Base-by-base conservation (phyloP, 2,329 filamentous ascomycete genomes). In the Aspergillus persii region DNA sequence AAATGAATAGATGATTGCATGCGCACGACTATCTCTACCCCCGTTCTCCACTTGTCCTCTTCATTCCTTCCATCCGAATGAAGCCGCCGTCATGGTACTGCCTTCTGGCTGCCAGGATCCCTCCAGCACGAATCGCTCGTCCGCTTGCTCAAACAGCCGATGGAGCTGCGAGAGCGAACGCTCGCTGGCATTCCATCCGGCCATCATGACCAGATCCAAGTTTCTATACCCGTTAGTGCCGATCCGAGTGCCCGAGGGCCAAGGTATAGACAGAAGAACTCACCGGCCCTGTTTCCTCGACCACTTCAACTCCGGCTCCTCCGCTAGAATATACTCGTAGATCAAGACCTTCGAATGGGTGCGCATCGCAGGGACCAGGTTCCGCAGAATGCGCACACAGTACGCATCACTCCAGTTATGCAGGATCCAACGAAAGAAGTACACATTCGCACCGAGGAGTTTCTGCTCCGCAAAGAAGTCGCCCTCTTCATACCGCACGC, bases 371-470 rank as follows among this genome's bases (percentile, higher is more conserved):
- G 54, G 54, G 4, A 57, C 50, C 27, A 51, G 41, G 8, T 39
- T 46, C 23, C 48, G 47, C 26, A 57, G 36, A 47, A 68, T 66
- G 31, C 58, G 48, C 8, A 53, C 31, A 2, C 62, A 62, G n/a
- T 64, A 60, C 26, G 58, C 60, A 50, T 68, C 60, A 8, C 63
- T 52, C 66, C 66, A 70, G 53, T 69, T 63, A 54, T 66, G 64
- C 26, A 68, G 56, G 11, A 69, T 57, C 11, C 61, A 65, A 8
- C 63, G 55, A 12, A 70, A 55, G 30, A 69, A 65, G 47, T 66
- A 68, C 9, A 59, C 60, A 48, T 63, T 63, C 18, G 59, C 66
- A 7, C 55, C 46, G 15, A 29, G 50, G 11, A 66, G 56, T 3
- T 62, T 58, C 52, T 63, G 61, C 26, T 11, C 11, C 48, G 59